These are phyloP conservation scores for Vaccinium macrocarpon DNA, from an alignment of 148 eudicot species.

Conservation along the genomic window DNA sequence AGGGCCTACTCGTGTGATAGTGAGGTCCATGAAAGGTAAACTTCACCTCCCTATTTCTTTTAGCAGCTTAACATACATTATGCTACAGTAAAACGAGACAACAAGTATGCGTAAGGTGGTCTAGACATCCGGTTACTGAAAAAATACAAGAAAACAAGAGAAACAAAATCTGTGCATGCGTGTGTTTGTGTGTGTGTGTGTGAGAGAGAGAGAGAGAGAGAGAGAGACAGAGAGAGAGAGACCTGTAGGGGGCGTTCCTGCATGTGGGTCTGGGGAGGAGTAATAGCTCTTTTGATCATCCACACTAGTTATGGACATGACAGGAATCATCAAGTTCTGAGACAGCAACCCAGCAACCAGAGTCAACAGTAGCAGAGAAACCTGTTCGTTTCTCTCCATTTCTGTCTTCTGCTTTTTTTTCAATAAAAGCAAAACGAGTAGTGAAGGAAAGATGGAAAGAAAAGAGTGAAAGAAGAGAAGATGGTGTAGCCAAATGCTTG, in stretches of 20 bases:
- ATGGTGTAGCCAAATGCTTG: slow-evolving; percentile 5
- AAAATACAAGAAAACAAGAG: not conserved
- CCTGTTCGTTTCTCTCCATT: slow-evolving; percentile 26
- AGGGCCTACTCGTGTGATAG: not conserved
- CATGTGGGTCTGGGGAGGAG: slow-evolving; percentile 26
- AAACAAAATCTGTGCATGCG: not conserved
- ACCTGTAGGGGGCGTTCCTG: slow-evolving; percentile 28
- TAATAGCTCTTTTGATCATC: slow-evolving; percentile 36
- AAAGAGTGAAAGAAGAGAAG: not conserved
- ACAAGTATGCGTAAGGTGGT: no score
- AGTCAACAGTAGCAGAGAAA: slow-evolving; percentile 31
- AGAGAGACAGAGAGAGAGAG: slow-evolving; percentile 15
- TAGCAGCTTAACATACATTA: no score
- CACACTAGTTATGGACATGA: slow-evolving; percentile 23
- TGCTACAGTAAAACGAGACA: no score
- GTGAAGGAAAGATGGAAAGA: not conserved
- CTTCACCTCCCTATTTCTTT: no score
- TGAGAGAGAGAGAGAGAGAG: not conserved
- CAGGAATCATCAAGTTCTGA: slow-evolving; percentile 40
- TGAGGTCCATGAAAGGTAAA: not conserved
- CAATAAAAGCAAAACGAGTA: not conserved
- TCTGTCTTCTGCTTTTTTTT: not conserved
- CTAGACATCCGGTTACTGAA: no score
- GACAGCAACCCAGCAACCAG: slow-evolving; percentile 32
- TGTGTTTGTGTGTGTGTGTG: not conserved